Evolutionary conservation across 352 stramenopile species (phyloP), one percentile per base, ranked within the genome.

Genomic region (Phytophthora litchii): DNA sequence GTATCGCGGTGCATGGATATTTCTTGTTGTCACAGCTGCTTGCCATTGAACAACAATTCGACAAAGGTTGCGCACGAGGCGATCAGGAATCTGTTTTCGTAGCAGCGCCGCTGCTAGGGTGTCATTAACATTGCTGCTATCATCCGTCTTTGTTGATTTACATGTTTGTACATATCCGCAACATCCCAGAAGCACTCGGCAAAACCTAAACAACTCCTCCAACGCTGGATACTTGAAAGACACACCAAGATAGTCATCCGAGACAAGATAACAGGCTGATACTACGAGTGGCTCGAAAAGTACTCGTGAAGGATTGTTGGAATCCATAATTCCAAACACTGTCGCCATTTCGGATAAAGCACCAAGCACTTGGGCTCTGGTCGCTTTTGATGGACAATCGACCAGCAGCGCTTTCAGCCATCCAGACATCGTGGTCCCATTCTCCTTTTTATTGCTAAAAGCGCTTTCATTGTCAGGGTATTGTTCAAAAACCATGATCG

Each of bases 391-490:
- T 2, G 66, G 42, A 38, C 66, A 74, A 7, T 71, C 51, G 3
- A 74, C 45, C 25, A 74, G 61, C n/a, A 74, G 36, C 6, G 50
- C 27, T 41, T 58, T 51, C 10, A 74, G 38, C 66, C 66, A 74
- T 1, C 32, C 51, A 17, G 12, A 20, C 13, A 72, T 35, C 16
- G 52, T 51, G 9, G 49, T 19, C 14, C 13, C 16, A 27, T 6
- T 31, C 36, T 13, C n/a, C 8, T 8, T 27, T 31, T 19, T 31
- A 29, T 19, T 12, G 11, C n/a, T 23, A 14, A 42, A 42, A 13
- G 42, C 16, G 7, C 9, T 35, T 43, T 35, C 14, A 29, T 3
- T 36, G 4, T 31, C 35, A 6, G 9, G 4, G 6, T 60, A 46
- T 3, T 47, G 12, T 43, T 49, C 25, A 52, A 72, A 64, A 10